Conservation (phyloP, 306 rosid species). For the Medicago arabica region DNA sequence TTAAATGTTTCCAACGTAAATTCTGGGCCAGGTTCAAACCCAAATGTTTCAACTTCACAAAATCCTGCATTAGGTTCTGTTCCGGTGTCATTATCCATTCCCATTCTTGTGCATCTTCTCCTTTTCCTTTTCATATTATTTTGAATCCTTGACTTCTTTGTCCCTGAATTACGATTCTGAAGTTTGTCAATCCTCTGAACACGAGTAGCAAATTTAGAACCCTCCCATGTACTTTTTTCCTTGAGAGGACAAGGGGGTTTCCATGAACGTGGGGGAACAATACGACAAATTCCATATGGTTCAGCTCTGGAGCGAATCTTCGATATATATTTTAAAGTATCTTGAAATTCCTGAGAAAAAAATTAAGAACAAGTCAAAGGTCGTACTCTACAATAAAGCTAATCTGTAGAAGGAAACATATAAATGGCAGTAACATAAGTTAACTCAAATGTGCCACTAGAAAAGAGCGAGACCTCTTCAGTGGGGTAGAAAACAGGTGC, state of each 20-base stretch:
- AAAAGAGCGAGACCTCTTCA: slow-evolving; percentile 72
- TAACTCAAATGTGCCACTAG: slow-evolving; percentile 42
- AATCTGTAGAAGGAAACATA: slow-evolving; percentile 39
- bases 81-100: slow-evolving; percentile 57
- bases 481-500: slow-evolving; percentile 96
- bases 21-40: slow-evolving; percentile 98
- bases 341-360: slow-evolving; percentile 84
- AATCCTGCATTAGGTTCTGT: slow-evolving; percentile 55
- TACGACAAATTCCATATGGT: slow-evolving; percentile 93
- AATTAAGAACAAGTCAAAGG: slow-evolving; percentile 40
- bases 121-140: slow-evolving; percentile 79
- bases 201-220: slow-evolving; percentile 88
- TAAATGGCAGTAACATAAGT: slow-evolving; percentile 26
- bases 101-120: slow-evolving; percentile 80
- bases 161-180: slow-evolving; percentile 83
- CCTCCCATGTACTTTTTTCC: slow-evolving; percentile 74
- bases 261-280: slow-evolving; percentile 98
- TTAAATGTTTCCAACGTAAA: slow-evolving; percentile 80
- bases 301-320: slow-evolving; percentile 84
- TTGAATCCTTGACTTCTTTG: slow-evolving; percentile 61
- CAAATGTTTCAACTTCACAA: slow-evolving; percentile 83
- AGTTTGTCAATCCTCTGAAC: slow-evolving; percentile 96
- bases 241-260: slow-evolving; percentile 92
- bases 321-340: slow-evolving; percentile 84
- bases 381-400: slow-evolving; percentile 38